These are phyloP conservation scores for Chimonanthus salicifolius DNA, from an alignment of 164 flowering plant species.

Conservation along the genomic window DNA sequence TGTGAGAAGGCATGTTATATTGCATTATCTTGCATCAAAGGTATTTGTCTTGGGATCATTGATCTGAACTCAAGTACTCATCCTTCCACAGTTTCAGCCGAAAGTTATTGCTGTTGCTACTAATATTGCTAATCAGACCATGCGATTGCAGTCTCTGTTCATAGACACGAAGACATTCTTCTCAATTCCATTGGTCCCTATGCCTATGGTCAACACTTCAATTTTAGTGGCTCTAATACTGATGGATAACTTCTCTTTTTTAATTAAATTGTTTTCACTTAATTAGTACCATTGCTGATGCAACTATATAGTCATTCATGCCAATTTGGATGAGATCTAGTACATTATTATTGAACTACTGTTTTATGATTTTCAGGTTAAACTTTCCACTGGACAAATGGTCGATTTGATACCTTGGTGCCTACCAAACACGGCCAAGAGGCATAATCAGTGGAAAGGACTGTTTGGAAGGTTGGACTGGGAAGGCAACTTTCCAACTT, in stretches of 20 bases:
- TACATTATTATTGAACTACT: neutral
- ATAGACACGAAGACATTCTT: too few species aligned
- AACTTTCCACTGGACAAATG: constrained; percentile 65
- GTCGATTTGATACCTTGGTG: constrained; percentile 95
- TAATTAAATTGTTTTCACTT: too few species aligned
- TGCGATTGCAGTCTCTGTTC: too few species aligned
- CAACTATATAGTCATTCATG: neutral
- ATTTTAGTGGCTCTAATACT: too few species aligned
- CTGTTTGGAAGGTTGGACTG: constrained; percentile 91
- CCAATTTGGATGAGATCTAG: neutral
- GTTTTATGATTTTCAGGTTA: constrained; percentile 40
- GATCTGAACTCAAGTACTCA: neutral
- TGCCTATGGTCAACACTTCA: too few species aligned
- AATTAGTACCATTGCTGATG: neutral
- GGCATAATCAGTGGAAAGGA: constrained; percentile 96
- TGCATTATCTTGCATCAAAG: neutral
- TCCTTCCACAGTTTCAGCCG: neutral
- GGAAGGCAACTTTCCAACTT: constrained; percentile 96
- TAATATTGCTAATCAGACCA: too few species aligned
- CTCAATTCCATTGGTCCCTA: too few species aligned
- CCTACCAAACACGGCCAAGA: constrained; percentile 81
- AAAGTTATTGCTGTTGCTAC: too few species aligned
- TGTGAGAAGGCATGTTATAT: neutral
- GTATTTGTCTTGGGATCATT: neutral
- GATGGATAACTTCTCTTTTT: too few species aligned